phyloP scores from a whole-genome alignment of 2,329 filamentous ascomycete species.

The Apiospora koreana region DNA sequence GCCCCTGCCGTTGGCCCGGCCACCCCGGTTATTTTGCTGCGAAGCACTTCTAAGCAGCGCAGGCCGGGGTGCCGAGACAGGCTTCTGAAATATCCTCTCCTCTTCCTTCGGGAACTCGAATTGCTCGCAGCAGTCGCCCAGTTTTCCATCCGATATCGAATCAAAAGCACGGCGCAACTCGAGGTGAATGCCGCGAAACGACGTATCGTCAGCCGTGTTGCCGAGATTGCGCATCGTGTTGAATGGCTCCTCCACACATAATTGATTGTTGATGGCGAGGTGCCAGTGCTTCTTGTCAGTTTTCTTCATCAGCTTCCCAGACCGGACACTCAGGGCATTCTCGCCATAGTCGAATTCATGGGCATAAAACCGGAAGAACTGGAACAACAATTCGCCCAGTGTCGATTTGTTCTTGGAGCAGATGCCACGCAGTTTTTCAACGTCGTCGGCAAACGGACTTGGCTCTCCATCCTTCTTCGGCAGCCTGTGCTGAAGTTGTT shows the following conservation, averaged over 20 bases:
- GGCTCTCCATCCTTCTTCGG: conserved; percentile 64
- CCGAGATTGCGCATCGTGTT: conserved; percentile 86
- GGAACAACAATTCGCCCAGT: conserved; percentile 83
- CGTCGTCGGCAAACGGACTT: conserved; percentile 84
- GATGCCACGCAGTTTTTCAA: conserved; percentile 72
- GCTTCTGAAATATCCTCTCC: conserved; percentile 60
- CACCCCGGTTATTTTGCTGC: conserved; percentile 54
- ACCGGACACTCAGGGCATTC: conserved; percentile 79
- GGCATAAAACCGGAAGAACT: conserved; percentile 94
- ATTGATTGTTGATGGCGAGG: conserved; percentile 73
- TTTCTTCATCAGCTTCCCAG: conserved; percentile 77
- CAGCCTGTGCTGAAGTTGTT: conserved; percentile 64
- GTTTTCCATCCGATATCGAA: conserved; percentile 73
- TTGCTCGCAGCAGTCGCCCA: conserved; percentile 83
- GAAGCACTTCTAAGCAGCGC: conserved; percentile 62
- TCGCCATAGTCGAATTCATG: conserved; percentile 91
- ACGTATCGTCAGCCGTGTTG: conserved; percentile 94
- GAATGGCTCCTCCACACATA: conserved; percentile 97
- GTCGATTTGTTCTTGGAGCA: conserved; percentile 80
- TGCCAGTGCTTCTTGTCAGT: conserved; percentile 83
- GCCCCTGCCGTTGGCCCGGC: conserved; percentile 48
- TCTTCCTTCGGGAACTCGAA: conserved; percentile 88
- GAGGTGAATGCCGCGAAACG: conserved; percentile 86
- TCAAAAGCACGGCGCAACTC: conserved; percentile 90
- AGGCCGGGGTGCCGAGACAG: conserved; percentile 54